Evolutionary conservation across 306 rosid genomes (phyloP), one percentile per base, ranked within the genome.

Genomic region (Cyclanthera cordifolia): DNA sequence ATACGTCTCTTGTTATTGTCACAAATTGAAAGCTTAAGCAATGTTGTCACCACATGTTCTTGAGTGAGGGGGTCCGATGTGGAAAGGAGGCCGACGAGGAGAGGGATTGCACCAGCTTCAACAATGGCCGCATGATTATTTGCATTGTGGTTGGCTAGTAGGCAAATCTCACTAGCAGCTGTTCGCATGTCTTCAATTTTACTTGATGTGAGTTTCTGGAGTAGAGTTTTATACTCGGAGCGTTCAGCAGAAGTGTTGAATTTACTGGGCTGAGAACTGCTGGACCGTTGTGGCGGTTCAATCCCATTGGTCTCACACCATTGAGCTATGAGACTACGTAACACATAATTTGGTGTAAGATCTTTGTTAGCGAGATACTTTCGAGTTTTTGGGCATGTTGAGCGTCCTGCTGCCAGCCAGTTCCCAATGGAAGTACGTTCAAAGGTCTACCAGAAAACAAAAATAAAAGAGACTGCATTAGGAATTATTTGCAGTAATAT

Each of bases 41-140:
- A 93, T 6, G 96, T 95, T 24, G 99, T 93, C 47, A 93, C 99
- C 3, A 90, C 96, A 72, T 93, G 90, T 85, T 90, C 99, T 85
- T 93, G 99, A 78, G 88, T 93, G 23, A 93, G 94, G 45, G 95
- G 86, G 77, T 93, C 95, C 0, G 96, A 81, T 32, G 79, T 80
- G 3, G 81, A 83, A 53, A 93, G 85, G 74, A 93, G 96, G 68
- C 47, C 70, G 23, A 93, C 94, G 54, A 93, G 96, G 52, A 75
- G 90, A 55, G 91, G 99, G 73, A 93, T 87, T 73, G 94, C 99
- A 54, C 96, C 99, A 28, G 99, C 96, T 82, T 93, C 96, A 65
- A 95, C 96, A 78, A 93, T 87, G 76, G 96, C 96, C 24, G 90
- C 91, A 41, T 95, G 95, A 46, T 93, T 93, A 73, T 89, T 95